phyloP scores from a whole-genome alignment of 2,329 filamentous ascomycete genomes.

The Penicillium sp. region DNA sequence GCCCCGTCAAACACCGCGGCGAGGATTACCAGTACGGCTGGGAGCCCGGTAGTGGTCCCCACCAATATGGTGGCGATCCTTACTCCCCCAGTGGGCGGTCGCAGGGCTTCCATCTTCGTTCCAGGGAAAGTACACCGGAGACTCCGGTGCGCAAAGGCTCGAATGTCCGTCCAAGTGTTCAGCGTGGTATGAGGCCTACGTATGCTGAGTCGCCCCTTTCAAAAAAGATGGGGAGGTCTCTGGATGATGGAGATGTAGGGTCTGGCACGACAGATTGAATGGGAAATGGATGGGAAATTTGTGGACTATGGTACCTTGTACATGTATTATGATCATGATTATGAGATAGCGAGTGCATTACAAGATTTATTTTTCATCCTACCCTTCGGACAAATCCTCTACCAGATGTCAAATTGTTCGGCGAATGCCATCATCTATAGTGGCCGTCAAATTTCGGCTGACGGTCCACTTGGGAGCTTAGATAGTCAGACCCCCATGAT shows the following conservation, averaged over 20 bases:
- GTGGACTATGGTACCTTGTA: background rate
- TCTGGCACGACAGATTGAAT: constrained; percentile 23
- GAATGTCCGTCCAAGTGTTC: constrained; percentile 21
- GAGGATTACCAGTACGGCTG: constrained; percentile 63
- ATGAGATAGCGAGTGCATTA: background rate
- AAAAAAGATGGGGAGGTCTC: constrained; percentile 27
- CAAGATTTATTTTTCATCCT: background rate
- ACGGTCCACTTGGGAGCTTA: background rate
- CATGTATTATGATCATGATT: constrained; percentile 8
- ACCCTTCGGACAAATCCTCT: background rate
- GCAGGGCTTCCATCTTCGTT: constrained; percentile 32
- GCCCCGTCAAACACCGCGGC: constrained; percentile 63
- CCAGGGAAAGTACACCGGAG: constrained; percentile 36
- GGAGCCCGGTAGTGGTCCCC: constrained; percentile 27
- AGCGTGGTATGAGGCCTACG: constrained; percentile 26
- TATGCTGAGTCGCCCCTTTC: constrained; percentile 38
- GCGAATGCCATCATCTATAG: background rate
- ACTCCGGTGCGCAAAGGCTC: constrained; percentile 25
- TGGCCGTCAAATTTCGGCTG: too few relatives aligned
- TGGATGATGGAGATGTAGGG: constrained; percentile 34
- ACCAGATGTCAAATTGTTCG: background rate
- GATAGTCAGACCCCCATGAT: background rate
- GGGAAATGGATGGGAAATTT: constrained; percentile 5
- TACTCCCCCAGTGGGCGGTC: constrained; percentile 30
- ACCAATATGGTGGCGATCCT: constrained; percentile 27